phyloP scores from a whole-genome alignment of 2,329 filamentous ascomycete species.

The Madurella mycetomatis region DNA sequence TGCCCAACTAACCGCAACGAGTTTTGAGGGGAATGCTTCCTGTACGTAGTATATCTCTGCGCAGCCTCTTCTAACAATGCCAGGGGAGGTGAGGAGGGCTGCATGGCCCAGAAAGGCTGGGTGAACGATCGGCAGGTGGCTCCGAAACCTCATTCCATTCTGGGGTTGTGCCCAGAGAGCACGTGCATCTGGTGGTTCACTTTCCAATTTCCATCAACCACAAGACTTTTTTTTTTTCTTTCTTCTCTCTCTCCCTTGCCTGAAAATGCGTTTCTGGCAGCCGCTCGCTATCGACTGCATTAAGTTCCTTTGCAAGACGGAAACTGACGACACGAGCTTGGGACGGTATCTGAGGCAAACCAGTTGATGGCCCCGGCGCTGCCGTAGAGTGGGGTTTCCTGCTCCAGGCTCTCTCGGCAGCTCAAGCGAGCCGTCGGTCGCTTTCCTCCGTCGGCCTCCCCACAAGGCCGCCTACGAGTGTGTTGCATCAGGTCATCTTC shows the following conservation, averaged over 20 bases:
- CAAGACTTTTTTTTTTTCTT: neutral
- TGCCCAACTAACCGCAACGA: too few species aligned
- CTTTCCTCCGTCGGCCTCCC: conserved; percentile 6
- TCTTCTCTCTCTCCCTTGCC: neutral
- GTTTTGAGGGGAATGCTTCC: neutral
- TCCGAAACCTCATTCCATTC: conserved; percentile 3
- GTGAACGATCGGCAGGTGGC: conserved; percentile 10
- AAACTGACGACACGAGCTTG: neutral
- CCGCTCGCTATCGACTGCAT: too few species aligned
- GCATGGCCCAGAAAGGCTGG: neutral
- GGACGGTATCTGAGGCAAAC: neutral
- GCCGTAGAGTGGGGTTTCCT: neutral
- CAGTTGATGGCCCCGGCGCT: neutral
- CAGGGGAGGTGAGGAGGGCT: too few species aligned
- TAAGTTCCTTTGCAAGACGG: neutral
- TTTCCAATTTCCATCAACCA: neutral
- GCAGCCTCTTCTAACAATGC: too few species aligned
- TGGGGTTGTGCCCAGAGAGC: conserved; percentile 1
- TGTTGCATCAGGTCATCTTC: conserved; percentile 3
- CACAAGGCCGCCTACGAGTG: conserved; percentile 1
- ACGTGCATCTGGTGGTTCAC: conserved; percentile 4
- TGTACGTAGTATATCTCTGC: neutral
- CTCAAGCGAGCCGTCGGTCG: neutral
- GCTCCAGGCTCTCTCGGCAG: neutral
- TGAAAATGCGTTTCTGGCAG: neutral